These are phyloP conservation scores for Gossypium australe DNA, from an alignment of 345 rosid genomes.

Conservation along the genomic window DNA sequence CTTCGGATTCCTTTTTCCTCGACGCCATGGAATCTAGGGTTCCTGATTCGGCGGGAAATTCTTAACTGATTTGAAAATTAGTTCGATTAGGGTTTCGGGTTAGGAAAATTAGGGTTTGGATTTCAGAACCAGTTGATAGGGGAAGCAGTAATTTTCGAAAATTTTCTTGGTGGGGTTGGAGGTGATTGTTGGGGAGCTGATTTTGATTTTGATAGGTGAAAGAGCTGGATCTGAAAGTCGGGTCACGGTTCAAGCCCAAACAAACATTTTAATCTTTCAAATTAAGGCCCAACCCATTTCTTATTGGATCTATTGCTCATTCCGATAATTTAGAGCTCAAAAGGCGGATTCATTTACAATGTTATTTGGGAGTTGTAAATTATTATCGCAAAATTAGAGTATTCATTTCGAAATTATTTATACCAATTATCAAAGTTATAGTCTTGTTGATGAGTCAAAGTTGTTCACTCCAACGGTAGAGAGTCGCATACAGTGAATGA, in stretches of 20 bases:
- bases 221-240: not conserved
- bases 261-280: not conserved
- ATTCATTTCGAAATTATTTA: too few species aligned
- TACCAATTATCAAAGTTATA: too few species aligned
- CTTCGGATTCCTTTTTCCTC: constrained; percentile 65
- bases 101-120: not conserved
- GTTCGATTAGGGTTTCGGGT: not conserved
- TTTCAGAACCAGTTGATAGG: not conserved
- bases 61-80: not conserved
- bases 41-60: not conserved
- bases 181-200: not conserved
- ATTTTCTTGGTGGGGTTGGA: too few species aligned
- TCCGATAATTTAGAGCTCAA: not conserved
- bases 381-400: too few species aligned
- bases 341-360: too few species aligned
- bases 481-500: too few species aligned
- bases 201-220: not conserved
- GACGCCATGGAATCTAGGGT: constrained; percentile 47
- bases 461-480: too few species aligned
- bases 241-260: not conserved
- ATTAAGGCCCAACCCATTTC: not conserved
- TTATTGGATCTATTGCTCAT: not conserved
- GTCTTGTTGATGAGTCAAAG: too few species aligned
- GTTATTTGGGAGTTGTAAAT: too few species aligned
- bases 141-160: not conserved